Conservation (phyloP, 257 asterid species). For the Nicotiana attenuata region DNA sequence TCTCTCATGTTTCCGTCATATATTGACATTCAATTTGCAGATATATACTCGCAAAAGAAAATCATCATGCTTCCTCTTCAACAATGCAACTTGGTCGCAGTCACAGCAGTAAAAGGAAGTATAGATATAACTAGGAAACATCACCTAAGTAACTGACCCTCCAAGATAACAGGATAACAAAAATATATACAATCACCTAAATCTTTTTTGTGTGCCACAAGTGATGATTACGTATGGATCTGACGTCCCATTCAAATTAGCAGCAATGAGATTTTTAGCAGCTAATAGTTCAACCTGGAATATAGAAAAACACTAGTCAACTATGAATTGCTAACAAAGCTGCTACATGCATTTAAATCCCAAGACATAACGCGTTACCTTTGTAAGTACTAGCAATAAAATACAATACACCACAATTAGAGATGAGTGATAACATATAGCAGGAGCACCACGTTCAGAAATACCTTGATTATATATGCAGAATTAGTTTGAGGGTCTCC, state of each 20-base stretch:
- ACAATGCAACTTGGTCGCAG: background rate
- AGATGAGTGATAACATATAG: background rate
- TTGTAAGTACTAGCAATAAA: background rate
- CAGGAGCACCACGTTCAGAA: background rate
- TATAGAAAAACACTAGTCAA: conserved; percentile 5
- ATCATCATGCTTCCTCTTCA: background rate
- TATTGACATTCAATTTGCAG: background rate
- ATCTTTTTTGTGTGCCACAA: conserved; percentile 77
- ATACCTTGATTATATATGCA: conserved; percentile 75
- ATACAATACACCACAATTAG: background rate
- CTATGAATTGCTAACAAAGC: background rate
- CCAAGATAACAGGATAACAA: conserved; percentile 7
- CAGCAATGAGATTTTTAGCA: conserved; percentile 86
- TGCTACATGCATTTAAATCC: background rate
- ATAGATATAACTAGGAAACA: background rate
- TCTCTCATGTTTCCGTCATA: background rate
- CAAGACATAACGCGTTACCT: background rate
- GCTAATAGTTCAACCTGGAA: conserved; percentile 88
- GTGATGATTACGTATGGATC: conserved; percentile 91
- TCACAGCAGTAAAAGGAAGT: background rate
- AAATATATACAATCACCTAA: conserved; percentile 44
- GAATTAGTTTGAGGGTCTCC: conserved; percentile 46
- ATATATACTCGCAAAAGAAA: background rate
- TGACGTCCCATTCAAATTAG: conserved; percentile 80
- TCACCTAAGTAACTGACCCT: background rate